Base-by-base conservation (phyloP, 352 stramenopile species). In the Pythium apleroticum region DNA sequence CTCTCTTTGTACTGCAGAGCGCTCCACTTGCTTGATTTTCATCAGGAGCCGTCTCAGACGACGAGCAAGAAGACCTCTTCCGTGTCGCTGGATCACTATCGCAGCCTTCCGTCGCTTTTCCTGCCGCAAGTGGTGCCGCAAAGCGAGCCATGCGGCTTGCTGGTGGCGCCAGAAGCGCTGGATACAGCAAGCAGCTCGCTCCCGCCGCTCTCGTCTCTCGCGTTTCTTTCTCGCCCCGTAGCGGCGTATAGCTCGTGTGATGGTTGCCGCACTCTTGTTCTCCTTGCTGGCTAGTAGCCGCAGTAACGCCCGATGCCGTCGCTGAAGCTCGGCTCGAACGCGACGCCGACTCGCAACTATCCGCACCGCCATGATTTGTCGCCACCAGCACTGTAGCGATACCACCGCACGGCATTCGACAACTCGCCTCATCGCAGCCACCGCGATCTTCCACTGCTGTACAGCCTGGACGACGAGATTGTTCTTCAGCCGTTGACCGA, bases 321-420 rank as follows among this genome's bases (percentile, higher is more conserved):
- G 68, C 28, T 77, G 66, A 8, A 89, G n/a, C 35, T 91, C 74
- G 0, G 39, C 35, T 20, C 68, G 69, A 7, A 90, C 56, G 22
- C 60, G 60, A 55, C 67, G 65, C 1, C 74, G 73, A 22, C 45
- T 59, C 3, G 46, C 19, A 9, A 80, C 50, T 35, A 79, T 71
- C 33, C 58, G 50, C 1, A 65, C 33, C 0, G 83, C 78, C 11
- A 66, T 48, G 3, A 81, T n/a, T 37, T 81, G 72, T 2, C 83
- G 72, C 78, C 83, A 90, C 80, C 78, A 88, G 52, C 80, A 91
- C 62, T 91, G 83, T 0, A 75, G 35, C 20, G 82, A 49, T 3
- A 62, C 45, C 15, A 78, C 39, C 0, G 63, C 61, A 10, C 58
- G 57, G 5, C n/a, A 14, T 2, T 52, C 20, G 30, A 56, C 50